Base-by-base conservation (phyloP, 768 basidiomycete species). In the Polyporus arcularius region DNA sequence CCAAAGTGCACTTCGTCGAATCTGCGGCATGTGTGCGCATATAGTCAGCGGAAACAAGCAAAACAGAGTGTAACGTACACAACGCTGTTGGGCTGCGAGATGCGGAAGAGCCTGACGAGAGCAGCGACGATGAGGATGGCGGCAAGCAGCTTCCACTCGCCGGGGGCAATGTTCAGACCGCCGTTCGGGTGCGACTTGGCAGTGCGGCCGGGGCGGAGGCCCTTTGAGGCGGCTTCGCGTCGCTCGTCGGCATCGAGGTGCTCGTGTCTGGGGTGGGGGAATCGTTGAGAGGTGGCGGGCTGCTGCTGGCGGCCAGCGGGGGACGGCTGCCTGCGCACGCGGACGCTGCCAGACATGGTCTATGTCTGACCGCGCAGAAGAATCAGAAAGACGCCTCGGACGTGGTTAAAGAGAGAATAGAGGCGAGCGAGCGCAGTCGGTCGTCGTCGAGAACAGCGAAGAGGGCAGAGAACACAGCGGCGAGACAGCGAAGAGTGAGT, bases 1-100 rank as follows among this genome's bases (percentile, higher is more conserved):
- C 96, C 96, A 73, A 98, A 98, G 73, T 98, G 96, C 0, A 98
- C 96, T 74, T 98, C 96, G 72, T 98, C 96, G 73, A 98, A 98
- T 45, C 96, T 97, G 68, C 14, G 18, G 54, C 60, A 55, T 52
- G 50, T 30, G 38, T 47, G 16, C 12, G 15, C 15, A 18, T n/a
- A 28, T 21, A 47, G 43, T n/a, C 69, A 59, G 41, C 26, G 32
- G 7, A 41, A 35, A 30, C 30, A 16, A 1, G 39, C 7, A 32
- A 40, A 39, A 42, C 11, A 9, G 14, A 11, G 9, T 5, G 12
- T 11, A 4, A 83, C 92, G 78, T 66, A 96, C 93, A 99, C 96
- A 43, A 99, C 94, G 68, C 94, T 95, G 58, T 86, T 81, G 0
- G 96, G 96, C 70, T 86, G 85, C 45, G 90, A 92, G 46, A 99